Base-by-base conservation (phyloP, 495 filamentous ascomycete genomes). In the Rhizodiscina lignyota region DNA sequence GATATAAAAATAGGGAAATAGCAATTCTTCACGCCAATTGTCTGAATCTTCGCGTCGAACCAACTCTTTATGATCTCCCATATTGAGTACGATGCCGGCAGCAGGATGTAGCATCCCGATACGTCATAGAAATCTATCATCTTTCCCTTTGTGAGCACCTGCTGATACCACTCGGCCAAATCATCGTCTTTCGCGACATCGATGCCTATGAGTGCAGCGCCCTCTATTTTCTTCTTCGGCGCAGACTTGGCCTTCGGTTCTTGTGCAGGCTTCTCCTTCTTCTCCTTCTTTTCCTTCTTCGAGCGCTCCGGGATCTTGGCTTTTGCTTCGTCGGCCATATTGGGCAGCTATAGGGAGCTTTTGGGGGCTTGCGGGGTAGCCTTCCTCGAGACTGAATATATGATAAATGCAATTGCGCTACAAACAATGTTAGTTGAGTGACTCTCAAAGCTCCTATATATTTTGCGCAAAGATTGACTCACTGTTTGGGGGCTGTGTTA, bases 1-100 rank as follows among this genome's bases (percentile, higher is more conserved):
- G 81, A 86, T 38, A 96, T 72, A 56, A 97, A 96, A 58, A 94
- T 72, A 29, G 87, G 89, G 56, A 94, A 97, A 48, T 80, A 87
- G 56, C 83, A 83, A 63, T 97, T 89, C 59, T 83, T 77, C 30
- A 97, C 89, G 28, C 81, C 83, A 58, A 94, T 69, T 18, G 66
- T 72, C 64, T 92, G 84, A 54, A 94, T 96, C 36, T 70, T 63
- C 38, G 65, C 60, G 52, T 89, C 77, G 63, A 97, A 96, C 74
- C 74, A 97, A 32, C 75, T 64, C 42, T 84, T 77, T 46, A 97
- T 93, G 26, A 71, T 65, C 59, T 87, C 83, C 89, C 89, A 97
- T 54, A 94, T 83, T 47, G 72, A 72, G 68, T 80, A 93, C 15
- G 82, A 77, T 45, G 74, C 70, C 35, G 79, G 66, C 61, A 72